Conservation (phyloP, 345 rosid species). For the Brassica napus region Da-Ae NC_063452.1:23617501-23618000, state of each 20-base stretch:
- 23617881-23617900: not conserved
- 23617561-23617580: not conserved
- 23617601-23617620: not conserved
- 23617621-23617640: not conserved
- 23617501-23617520: not conserved
- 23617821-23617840: not conserved
- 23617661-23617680: not conserved
- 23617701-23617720: not conserved
- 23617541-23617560: not conserved
- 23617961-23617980: no score
- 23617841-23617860: not conserved
- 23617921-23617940: not conserved
- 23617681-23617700: not conserved
- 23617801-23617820: not conserved
- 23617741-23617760: not conserved
- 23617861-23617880: not conserved
- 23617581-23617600: not conserved
- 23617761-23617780: no score
- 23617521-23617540: not conserved
- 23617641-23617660: not conserved
- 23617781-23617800: not conserved
- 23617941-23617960: no score
- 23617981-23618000: not conserved
- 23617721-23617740: not conserved
- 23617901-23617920: not conserved